These are phyloP conservation scores for Coriolopsis trogii DNA, from an alignment of 1,284 basidiomycete species.

Conservation along the genomic window DNA sequence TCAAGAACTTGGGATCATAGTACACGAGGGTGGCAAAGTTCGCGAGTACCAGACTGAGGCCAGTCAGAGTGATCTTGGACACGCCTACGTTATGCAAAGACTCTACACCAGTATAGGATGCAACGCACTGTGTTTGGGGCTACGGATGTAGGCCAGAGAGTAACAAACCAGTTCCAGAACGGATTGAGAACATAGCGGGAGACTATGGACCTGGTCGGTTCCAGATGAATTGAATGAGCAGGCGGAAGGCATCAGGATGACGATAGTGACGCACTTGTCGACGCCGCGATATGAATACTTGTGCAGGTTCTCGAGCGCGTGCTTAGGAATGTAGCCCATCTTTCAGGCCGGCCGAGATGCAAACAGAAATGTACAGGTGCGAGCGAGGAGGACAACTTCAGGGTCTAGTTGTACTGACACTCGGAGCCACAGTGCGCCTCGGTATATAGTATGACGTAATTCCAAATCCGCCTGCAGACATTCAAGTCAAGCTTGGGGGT, in stretches of 20 bases:
- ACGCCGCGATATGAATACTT: conserved; percentile 72
- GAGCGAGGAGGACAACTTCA: too few relatives aligned
- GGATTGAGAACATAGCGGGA: conserved; percentile 86
- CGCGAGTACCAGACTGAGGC: conserved; percentile 79
- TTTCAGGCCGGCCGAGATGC: not conserved
- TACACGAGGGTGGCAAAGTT: conserved; percentile 87
- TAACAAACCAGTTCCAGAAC: conserved; percentile 96
- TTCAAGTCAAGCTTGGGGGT: too few relatives aligned
- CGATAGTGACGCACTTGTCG: conserved; percentile 58
- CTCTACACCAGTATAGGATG: not conserved
- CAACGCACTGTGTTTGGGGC: conserved; percentile 89
- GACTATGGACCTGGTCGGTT: conserved; percentile 59
- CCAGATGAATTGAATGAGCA: not conserved
- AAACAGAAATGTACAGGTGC: too few relatives aligned
- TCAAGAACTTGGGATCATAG: conserved; percentile 79
- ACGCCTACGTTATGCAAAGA: not conserved
- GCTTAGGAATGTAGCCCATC: conserved; percentile 57
- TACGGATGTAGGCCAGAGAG: conserved; percentile 83
- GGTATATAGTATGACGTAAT: too few relatives aligned
- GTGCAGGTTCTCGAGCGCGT: conserved; percentile 64
- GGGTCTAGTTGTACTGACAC: too few relatives aligned
- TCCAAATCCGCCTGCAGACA: too few relatives aligned
- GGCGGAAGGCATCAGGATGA: not conserved
- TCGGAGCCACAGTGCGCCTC: too few relatives aligned
- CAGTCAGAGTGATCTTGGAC: conserved; percentile 78